Evolutionary conservation across 1,139 yeast genomes (phyloP), one percentile per base, ranked within the genome.

Genomic region (Yarrowia galli): DNA sequence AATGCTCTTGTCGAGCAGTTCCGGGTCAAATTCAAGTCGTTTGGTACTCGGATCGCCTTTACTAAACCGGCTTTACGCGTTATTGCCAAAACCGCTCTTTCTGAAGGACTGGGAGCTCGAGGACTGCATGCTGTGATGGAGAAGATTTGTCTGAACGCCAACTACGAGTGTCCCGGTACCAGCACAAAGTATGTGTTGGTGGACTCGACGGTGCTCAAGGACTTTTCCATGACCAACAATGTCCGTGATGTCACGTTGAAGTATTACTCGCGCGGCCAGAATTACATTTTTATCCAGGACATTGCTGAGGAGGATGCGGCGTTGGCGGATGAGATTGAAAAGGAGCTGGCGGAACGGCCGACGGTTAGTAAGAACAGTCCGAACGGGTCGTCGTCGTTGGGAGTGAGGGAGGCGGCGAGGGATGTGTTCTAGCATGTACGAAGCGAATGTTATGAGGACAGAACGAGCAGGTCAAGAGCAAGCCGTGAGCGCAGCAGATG

Each of bases 81-180:
- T 63, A 80, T 85, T 20, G 85, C 87, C 0, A 76, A 77, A 42
- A 72, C 81, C 32, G 84, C 87, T 0, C 71, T 82, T 54, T 75
- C 75, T 45, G 84, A 82, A 70, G 85, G 85, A 3, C 84, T 86
- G 0, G 88, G 88, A 28, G 88, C 87, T 0, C 78, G 88, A 71
- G 87, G 87, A 0, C 73, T 85, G 49, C 76, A 86, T 69, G 82
- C 84, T 2, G 81, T 84, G 13, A 77, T 85, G 80, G 87, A 84
- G 68, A 78, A 83, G 61, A 70, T 84, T n/a, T 73, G 85, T 25
- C 73, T 84, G 22, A 79, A 81, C 63, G 85, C 84, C 9, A 85
- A 84, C 72, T 85, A 80, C 73, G 87, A 84, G 63, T 82, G 86
- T 70, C 88, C 88, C 0, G 84, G 81, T 7, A 81, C 85, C 22